Evolutionary conservation across 345 rosid genomes (phyloP).

Genomic region (Brassica napus): Da-Ae NC_063450.1:40657001-40657500

Average conservation of each 20-base stretch:
- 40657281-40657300: background rate
- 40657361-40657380: constrained; percentile 19
- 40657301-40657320: constrained; percentile 11
- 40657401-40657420: constrained; percentile 21
- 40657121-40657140: background rate
- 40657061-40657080: background rate
- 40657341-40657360: background rate
- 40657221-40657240: background rate
- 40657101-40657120: background rate
- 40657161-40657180: background rate
- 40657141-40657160: background rate
- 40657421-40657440: constrained; percentile 6
- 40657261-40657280: constrained; percentile 8
- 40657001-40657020: no score
- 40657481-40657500: constrained; percentile 22
- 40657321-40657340: background rate
- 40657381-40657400: constrained; percentile 19
- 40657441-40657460: background rate
- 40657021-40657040: background rate
- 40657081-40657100: background rate
- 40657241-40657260: constrained; percentile 22
- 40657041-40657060: background rate
- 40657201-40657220: constrained; percentile 8
- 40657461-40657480: constrained; percentile 22
- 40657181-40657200: background rate